phyloP scores from a whole-genome alignment of 2,329 filamentous ascomycete genomes.

The Parastagonospora nodorum region DNA sequence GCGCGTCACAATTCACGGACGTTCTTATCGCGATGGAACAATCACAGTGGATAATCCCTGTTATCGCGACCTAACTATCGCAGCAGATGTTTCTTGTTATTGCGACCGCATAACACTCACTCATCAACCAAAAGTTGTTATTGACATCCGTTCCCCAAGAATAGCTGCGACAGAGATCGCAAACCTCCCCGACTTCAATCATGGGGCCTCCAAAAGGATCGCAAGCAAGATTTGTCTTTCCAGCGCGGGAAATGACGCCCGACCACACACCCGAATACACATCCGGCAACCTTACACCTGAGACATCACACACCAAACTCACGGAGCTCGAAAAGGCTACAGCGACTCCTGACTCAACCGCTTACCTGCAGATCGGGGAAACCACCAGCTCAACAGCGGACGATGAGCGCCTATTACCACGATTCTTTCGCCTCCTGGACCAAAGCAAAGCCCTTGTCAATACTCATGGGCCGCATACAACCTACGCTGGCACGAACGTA shows the following conservation, averaged over 20 bases:
- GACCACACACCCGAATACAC: not conserved
- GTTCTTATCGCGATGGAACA: not conserved
- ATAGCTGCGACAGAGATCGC: not conserved
- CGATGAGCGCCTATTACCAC: slow-evolving; percentile 2
- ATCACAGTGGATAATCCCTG: not conserved
- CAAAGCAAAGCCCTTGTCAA: slow-evolving; percentile 11
- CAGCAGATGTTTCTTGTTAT: no score
- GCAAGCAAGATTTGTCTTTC: not conserved
- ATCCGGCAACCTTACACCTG: not conserved
- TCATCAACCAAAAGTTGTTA: no score
- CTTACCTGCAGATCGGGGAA: not conserved
- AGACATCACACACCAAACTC: not conserved
- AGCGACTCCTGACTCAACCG: not conserved
- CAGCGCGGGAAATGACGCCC: not conserved
- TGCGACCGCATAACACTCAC: no score
- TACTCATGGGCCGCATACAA: slow-evolving; percentile 16
- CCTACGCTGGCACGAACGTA: slow-evolving; percentile 6
- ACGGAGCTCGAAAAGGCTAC: not conserved
- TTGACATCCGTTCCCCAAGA: not conserved
- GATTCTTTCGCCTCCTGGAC: slow-evolving; percentile 14
- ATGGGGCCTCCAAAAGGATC: not conserved
- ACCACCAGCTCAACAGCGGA: no score
- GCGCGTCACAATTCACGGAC: not conserved
- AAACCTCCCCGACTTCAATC: not conserved
- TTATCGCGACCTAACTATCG: not conserved